These are phyloP conservation scores for Penicillium digitatum DNA, from an alignment of 2,329 filamentous ascomycete species.

Conservation along the genomic window DNA sequence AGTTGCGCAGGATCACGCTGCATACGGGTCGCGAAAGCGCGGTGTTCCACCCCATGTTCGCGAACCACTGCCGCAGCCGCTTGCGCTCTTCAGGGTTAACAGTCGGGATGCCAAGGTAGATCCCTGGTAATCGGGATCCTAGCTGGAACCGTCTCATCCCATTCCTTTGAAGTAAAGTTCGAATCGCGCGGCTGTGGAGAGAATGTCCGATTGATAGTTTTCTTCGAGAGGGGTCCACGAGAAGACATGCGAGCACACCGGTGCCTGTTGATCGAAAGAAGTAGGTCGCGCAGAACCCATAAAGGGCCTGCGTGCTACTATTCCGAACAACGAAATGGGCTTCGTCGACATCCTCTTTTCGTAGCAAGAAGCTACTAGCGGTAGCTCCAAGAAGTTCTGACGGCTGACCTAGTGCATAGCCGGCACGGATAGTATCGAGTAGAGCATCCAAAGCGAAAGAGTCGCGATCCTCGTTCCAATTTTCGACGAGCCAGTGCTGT, in stretches of 20 bases:
- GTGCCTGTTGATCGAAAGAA: slow-evolving; percentile 65
- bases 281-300: slow-evolving; percentile 90
- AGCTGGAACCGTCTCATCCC: slow-evolving; percentile 77
- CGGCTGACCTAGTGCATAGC: slow-evolving; percentile 56
- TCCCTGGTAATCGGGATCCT: slow-evolving; percentile 73
- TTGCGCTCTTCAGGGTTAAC: slow-evolving; percentile 58
- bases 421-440: slow-evolving; percentile 65
- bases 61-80: slow-evolving; percentile 72
- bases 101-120: slow-evolving; percentile 81
- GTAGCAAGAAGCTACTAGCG: slow-evolving; percentile 72
- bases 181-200: slow-evolving; percentile 78
- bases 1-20: slow-evolving; percentile 69
- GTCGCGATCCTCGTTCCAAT: slow-evolving; percentile 77
- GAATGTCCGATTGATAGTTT: slow-evolving; percentile 89
- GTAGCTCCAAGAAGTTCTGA: slow-evolving; percentile 66
- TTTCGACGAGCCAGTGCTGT: slow-evolving; percentile 91
- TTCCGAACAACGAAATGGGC: slow-evolving; percentile 90
- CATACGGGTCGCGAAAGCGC: slow-evolving; percentile 59
- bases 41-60: slow-evolving; percentile 83
- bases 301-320: slow-evolving; percentile 83
- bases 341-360: slow-evolving; percentile 67
- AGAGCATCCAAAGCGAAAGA: slow-evolving; percentile 69
- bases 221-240: slow-evolving; percentile 81
- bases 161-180: slow-evolving; percentile 66
- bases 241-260: slow-evolving; percentile 77